Percentiles rank a stretch among this genome's conserved stretches.
Conservation (phyloP, 2,329 filamentous ascomycete species). For the Periglandula ipomoeae region DNA sequence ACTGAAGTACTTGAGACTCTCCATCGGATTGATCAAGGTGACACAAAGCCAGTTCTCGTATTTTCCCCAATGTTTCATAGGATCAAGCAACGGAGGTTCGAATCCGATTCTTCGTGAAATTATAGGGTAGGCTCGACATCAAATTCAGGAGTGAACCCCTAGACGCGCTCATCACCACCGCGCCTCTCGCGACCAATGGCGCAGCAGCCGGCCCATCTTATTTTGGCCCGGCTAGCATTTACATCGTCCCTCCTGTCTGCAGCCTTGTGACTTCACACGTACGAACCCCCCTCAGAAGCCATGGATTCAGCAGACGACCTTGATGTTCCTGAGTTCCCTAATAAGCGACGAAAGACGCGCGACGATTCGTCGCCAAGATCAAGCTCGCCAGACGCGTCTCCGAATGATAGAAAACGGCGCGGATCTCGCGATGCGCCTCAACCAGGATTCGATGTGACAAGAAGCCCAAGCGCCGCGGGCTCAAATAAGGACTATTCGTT, state of each 20-base stretch:
- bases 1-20: too few relatives aligned
- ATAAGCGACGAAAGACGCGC: conserved; percentile 25
- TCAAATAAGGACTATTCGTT: conserved; percentile 17
- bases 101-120: too few relatives aligned
- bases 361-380: conserved; percentile 20
- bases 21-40: too few relatives aligned
- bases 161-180: too few relatives aligned
- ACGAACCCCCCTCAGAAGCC: conserved; percentile 1
- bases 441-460: conserved; percentile 2
- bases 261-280: conserved; percentile 9
- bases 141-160: too few relatives aligned
- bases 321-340: conserved; percentile 16
- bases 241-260: conserved; percentile 3
- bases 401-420: neutral
- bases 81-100: too few relatives aligned
- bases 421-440: conserved; percentile 2
- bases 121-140: too few relatives aligned
- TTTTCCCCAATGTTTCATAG: too few relatives aligned
- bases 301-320: conserved; percentile 23
- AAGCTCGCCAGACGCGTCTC: conserved; percentile 14
- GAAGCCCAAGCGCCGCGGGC: conserved; percentile 14
- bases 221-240: conserved; percentile 7
- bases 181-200: conserved; percentile 1
- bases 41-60: too few relatives aligned
- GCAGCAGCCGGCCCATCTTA: conserved; percentile 6